Conservation (phyloP, 768 basidiomycete genomes). For the Agaricus sinodeliciosus region DNA sequence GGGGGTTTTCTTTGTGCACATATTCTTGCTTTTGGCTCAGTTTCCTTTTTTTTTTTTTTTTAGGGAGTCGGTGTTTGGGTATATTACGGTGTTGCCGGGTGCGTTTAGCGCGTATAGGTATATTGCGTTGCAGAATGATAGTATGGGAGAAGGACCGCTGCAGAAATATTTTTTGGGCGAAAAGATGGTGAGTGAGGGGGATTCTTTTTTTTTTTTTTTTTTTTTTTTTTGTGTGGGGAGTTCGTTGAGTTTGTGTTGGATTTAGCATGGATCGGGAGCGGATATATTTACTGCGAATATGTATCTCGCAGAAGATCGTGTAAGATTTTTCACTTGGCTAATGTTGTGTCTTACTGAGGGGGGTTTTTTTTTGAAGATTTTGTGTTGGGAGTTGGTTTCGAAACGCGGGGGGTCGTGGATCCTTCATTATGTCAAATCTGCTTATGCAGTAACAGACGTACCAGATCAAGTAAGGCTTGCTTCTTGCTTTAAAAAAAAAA, state of each 20-base stretch:
- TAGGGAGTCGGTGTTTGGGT: conserved; percentile 82
- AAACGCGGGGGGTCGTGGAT: conserved; percentile 89
- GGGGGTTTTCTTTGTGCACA: conserved; percentile 16
- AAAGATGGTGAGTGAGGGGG: conserved; percentile 67
- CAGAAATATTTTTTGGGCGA: conserved; percentile 98
- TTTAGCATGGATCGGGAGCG: conserved; percentile 72
- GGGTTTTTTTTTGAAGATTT: conserved; percentile 56
- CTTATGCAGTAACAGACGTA: conserved; percentile 89
- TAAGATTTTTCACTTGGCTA: conserved; percentile 18
- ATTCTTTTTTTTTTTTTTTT: too few species aligned
- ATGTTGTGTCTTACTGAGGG: conserved; percentile 4
- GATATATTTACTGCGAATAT: conserved; percentile 96
- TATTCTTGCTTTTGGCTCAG: not conserved
- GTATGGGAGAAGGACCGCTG: conserved; percentile 75
- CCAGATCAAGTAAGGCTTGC: conserved; percentile 69
- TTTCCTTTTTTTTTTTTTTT: not conserved
- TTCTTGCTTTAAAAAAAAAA: too few species aligned
- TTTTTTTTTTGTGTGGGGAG: conserved; percentile 6
- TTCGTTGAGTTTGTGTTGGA: not conserved
- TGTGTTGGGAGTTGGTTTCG: conserved; percentile 98
- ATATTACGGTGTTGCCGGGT: conserved; percentile 90
- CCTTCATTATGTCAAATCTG: conserved; percentile 93
- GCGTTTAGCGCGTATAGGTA: conserved; percentile 92
- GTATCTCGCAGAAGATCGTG: conserved; percentile 90
- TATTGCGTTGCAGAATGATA: conserved; percentile 87